Conservation (phyloP, 83 land plant species). For the Larix sibirica region DNA sequence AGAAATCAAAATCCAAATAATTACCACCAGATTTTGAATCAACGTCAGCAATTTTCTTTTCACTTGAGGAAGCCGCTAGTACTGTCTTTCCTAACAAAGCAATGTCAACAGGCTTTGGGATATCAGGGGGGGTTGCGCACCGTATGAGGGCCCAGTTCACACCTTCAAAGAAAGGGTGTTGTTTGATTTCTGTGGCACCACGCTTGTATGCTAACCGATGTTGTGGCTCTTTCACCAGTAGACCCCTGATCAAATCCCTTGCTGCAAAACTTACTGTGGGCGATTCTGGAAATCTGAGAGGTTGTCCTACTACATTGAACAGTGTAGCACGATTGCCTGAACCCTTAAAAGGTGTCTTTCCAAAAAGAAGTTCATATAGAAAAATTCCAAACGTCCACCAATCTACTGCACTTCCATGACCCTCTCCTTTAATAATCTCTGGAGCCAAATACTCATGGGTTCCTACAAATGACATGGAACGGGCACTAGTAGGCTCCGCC, state of each 20-base stretch:
- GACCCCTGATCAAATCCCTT: constrained; percentile 74
- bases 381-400: constrained; percentile 94
- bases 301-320: constrained; percentile 84
- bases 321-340: constrained; percentile 83
- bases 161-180: constrained; percentile 81
- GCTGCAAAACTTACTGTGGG: constrained; percentile 79
- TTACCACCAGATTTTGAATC: constrained; percentile 57
- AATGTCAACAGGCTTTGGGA: constrained; percentile 52
- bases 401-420: constrained; percentile 90
- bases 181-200: constrained; percentile 82
- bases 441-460: constrained; percentile 75
- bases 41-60: constrained; percentile 28
- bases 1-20: constrained; percentile 65
- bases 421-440: constrained; percentile 77
- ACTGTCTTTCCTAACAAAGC: constrained; percentile 22
- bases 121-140: constrained; percentile 68
- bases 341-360: constrained; percentile 88
- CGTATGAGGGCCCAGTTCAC: constrained; percentile 88
- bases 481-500: constrained; percentile 84
- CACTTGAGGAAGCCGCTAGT: constrained; percentile 24
- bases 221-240: constrained; percentile 81
- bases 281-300: constrained; percentile 71
- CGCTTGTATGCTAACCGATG: constrained; percentile 77
- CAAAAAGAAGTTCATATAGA: constrained; percentile 77
- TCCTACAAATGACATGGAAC: constrained; percentile 89